Evolutionary conservation across 768 basidiomycete genomes (phyloP), one percentile per base, ranked within the genome.

Genomic region (Leccinum ochraceum): DNA sequence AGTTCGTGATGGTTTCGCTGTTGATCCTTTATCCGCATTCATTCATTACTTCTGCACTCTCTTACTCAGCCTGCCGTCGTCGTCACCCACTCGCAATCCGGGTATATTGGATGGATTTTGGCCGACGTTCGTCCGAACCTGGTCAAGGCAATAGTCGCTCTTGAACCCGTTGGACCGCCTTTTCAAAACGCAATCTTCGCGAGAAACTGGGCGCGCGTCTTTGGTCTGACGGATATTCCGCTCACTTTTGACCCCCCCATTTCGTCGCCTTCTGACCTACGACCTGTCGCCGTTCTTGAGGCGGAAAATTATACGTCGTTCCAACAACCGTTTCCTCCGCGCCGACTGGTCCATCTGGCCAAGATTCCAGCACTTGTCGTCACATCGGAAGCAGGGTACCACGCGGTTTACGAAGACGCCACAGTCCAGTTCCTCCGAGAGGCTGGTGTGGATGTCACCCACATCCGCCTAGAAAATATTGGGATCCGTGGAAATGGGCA

Each of bases 401-500:
- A 84, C 60, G 71, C 80, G 0, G 71, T 81, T 11, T 84, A 83
- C 63, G 83, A 84, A 55, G 67, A 68, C 8, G 80, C 77, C 61
- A 82, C 75, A 6, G 80, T 76, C 22, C 69, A 75, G 32, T 84
- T 75, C 66, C 67, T 84, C 57, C 62, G 55, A 24, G 75, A 79
- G 53, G 83, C 79, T 0, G 83, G 82, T 0, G 80, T 83, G 20
- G 56, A 68, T 17, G 80, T 82, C 6, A 71, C 78, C 16, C 77
- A 80, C 61, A 65, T 80, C 42, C 69, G 69, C 16, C 66, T 84
- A 17, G 70, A 67, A n/a, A 74, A 75, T 32, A 62, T 80, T 2
- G 83, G 82, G 8, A 79, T 84, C 24, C 76, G 70, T 55, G 83
- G 83, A 48, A 84, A 84, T 63, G 83, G 80, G 2, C 83, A 84